Conservation (phyloP, 2,329 filamentous ascomycete species). For the Pseudogymnoascus sp. region DNA sequence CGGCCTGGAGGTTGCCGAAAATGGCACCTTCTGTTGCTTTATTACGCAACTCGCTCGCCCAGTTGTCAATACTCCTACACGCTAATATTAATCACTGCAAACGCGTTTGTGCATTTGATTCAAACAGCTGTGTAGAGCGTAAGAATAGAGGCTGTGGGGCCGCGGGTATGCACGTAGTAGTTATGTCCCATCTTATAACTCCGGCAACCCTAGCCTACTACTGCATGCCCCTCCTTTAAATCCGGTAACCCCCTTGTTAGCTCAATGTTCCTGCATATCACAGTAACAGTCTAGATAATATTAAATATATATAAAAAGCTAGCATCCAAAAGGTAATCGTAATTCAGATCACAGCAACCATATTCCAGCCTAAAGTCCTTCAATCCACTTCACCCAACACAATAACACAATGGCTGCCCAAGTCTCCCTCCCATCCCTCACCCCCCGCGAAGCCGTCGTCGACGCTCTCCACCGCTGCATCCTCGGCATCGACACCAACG, state of each 20-base stretch:
- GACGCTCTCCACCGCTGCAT: slow-evolving; percentile 22
- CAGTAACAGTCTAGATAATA: neutral
- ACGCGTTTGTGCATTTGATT: neutral
- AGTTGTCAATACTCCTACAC: neutral
- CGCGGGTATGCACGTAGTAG: neutral
- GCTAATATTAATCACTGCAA: neutral
- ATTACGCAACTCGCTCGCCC: neutral
- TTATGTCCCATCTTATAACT: neutral
- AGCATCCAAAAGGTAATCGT: neutral
- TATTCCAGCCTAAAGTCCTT: neutral
- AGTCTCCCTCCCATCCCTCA: slow-evolving; percentile 15
- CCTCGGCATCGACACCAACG: slow-evolving; percentile 20
- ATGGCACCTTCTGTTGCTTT: neutral
- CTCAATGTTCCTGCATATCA: neutral
- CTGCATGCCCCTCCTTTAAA: neutral
- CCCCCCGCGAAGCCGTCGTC: slow-evolving; percentile 20
- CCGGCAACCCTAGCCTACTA: neutral
- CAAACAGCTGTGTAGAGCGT: neutral
- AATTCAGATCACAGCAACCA: neutral
- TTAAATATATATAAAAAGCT: neutral
- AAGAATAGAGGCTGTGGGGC: neutral
- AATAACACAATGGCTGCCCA: neutral
- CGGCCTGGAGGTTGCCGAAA: neutral
- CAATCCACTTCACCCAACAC: neutral
- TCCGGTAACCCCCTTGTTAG: neutral